Base-by-base conservation (phyloP, 2,329 filamentous ascomycete genomes). In the Diaporthe ampelina region DNA sequence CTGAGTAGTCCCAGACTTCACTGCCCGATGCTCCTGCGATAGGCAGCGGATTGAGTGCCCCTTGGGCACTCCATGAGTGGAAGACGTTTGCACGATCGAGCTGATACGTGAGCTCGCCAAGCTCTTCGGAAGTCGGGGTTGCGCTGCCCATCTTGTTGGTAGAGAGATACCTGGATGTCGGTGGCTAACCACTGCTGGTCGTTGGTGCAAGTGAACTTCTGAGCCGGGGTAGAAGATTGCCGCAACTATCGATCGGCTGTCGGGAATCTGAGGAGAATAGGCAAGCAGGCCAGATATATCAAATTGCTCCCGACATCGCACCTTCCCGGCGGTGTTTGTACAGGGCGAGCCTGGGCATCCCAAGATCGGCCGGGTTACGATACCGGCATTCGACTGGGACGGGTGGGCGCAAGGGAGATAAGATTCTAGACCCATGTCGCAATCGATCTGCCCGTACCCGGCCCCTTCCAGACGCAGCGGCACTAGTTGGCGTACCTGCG, bases 31-130 rank as follows among this genome's bases (percentile, higher is more conserved):
- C 72, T 15, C 74, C 72, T 13, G 74, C 74, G 10, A 75, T 68
- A 24, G 74, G 57, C 7, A 75, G 37, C 11, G 74, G 74, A 19
- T 63, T 71, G 45, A 75, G 74, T 1, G 72, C 48, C n/a, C 37
- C 74, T 48, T 75, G 74, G 11, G 74, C 74, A 65, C 67, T 72
- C 74, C 74, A 75, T 3, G 74, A 75, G n/a, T 75, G 74, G 37
- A 75, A 75, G 59, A 75, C 74, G 17, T 75, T 74, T 37, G 74
- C 19, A 17, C 74, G 72, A 19, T 75, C 74, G 11, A 75, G 68
- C 59, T 75, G 67, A 48, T 69, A 75, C n/a, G 74, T 57, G 68
- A 75, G 74, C 26, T 63, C 74, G 17, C 57, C 72, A 37, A 75
- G 68, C 19, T 70, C 68, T 59, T 71, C 72, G 43, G 54, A 19